Base-by-base conservation (phyloP, 164 flowering plant genomes). In the Magnolia changhungtana region DNA sequence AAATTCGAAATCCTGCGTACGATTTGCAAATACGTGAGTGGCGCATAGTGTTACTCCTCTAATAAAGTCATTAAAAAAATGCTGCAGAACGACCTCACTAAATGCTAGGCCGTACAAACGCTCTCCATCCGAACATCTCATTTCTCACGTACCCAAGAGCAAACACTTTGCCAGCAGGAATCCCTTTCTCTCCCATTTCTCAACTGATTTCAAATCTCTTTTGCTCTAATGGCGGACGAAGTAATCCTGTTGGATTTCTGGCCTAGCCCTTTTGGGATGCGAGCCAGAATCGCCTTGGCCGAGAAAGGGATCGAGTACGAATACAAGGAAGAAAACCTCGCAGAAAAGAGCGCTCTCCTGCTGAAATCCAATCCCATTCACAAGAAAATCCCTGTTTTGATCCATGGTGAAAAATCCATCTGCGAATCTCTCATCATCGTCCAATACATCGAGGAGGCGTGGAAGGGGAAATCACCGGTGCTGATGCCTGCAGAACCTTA, bases 371-470 rank as follows among this genome's bases (percentile, higher is more conserved):
- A 73, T n/a, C 75, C 75, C 8, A 18, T 73, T 19, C 66, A 73
- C 51, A 73, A 73, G 67, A 61, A 63, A 63, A 61, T 73, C 7
- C 67, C 67, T 0, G 29, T 27, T 27, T 27, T 27, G 29, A 27
- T 27, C 29, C 29, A 27, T 27, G 29, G 29, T 27, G 29, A 68
- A 0, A 74, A 49, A 23, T 8, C 70, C 31, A 14, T 74, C 2
- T 74, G 70, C 19, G 76, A 74, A 50, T 74, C 76, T 9, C 71
- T 74, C 19, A 65, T 74, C 7, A 74, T 74, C 27, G 37, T 74
- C 23, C 59, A 74, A 52, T 74, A 74, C 31, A 66, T 74, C 37
- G 76, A 74, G 14, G 76, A 74, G 71, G 71, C 49, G 19, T 74
- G 76, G 76, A 49, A 87, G n/a, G 63, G 23, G 1, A 74, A 64